phyloP scores from a whole-genome alignment of 2,329 filamentous ascomycete species.

The Nigrospora osmanthi region DNA sequence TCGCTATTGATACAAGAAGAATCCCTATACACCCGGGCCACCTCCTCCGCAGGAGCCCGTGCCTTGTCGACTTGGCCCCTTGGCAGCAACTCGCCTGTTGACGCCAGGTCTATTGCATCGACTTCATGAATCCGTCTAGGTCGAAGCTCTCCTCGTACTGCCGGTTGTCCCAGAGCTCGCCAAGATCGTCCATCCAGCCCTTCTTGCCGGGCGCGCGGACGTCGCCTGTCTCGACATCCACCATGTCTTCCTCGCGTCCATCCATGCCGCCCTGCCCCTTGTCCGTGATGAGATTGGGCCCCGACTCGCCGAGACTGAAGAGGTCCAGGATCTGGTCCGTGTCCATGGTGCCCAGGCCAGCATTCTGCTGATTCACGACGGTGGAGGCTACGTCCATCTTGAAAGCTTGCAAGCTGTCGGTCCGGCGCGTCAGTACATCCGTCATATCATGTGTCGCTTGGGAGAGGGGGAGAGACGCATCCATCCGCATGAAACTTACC shows the following conservation, averaged over 20 bases:
- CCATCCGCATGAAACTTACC: conserved; percentile 10
- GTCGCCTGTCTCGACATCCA: conserved; percentile 86
- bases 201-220: conserved; percentile 94
- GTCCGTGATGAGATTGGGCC: conserved; percentile 56
- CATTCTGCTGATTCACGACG: conserved; percentile 98
- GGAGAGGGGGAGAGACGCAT: no score
- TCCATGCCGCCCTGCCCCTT: conserved; percentile 51
- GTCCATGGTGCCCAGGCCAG: conserved; percentile 86
- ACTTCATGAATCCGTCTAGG: conserved; percentile 88
- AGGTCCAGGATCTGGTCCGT: conserved; percentile 96
- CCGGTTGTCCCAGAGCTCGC: conserved; percentile 93
- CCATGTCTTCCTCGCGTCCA: conserved; percentile 74
- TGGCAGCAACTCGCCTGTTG: no score
- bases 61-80: no score
- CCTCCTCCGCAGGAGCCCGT: no score
- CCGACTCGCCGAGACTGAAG: conserved; percentile 81
- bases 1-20: no score
- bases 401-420: conserved; percentile 75
- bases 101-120: conserved; percentile 48
- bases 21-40: no score
- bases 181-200: conserved; percentile 87
- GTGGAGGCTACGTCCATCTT: conserved; percentile 98
- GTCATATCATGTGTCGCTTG: no score
- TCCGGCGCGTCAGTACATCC: no score
- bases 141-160: conserved; percentile 99